Evolutionary conservation across 1,284 basidiomycete genomes (phyloP).

Genomic region (Mycosarcoma maydis): DNA sequence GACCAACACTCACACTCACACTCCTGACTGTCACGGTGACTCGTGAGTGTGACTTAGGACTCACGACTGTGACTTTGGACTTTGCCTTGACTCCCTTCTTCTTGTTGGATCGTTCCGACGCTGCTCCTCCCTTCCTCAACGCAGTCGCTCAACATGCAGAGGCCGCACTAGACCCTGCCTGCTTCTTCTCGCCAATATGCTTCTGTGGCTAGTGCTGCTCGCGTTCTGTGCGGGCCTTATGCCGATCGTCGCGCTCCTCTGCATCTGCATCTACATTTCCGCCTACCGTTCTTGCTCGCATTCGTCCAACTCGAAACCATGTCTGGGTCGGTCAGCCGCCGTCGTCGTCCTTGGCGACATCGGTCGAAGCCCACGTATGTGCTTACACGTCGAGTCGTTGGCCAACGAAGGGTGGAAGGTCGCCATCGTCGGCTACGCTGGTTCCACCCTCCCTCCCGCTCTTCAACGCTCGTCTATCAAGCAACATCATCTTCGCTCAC

Average conservation of each 20-base stretch:
- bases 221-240: conserved; percentile 31
- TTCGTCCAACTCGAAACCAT: conserved; percentile 5
- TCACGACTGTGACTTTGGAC: too few relatives aligned
- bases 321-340: conserved; percentile 71
- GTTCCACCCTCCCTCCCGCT: conserved; percentile 46
- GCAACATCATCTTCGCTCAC: conserved; percentile 73
- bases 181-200: conserved; percentile 5
- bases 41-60: too few relatives aligned
- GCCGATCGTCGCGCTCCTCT: conserved; percentile 35
- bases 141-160: neutral
- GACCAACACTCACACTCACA: too few relatives aligned
- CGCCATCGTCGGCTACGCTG: conserved; percentile 80
- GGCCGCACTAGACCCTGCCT: too few relatives aligned
- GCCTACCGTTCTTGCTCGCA: conserved; percentile 37
- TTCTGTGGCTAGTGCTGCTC: conserved; percentile 40
- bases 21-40: too few relatives aligned
- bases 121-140: neutral
- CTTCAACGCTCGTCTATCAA: conserved; percentile 41
- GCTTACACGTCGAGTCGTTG: conserved; percentile 96
- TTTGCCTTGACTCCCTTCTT: too few relatives aligned
- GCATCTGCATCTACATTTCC: conserved; percentile 51
- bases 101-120: too few relatives aligned
- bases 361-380: conserved; percentile 94
- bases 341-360: conserved; percentile 95
- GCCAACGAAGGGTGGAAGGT: conserved; percentile 82